Evolutionary conservation across 2,329 filamentous ascomycete species (phyloP), one percentile per base, ranked within the genome.

Genomic region (Venturia nashicola): DNA sequence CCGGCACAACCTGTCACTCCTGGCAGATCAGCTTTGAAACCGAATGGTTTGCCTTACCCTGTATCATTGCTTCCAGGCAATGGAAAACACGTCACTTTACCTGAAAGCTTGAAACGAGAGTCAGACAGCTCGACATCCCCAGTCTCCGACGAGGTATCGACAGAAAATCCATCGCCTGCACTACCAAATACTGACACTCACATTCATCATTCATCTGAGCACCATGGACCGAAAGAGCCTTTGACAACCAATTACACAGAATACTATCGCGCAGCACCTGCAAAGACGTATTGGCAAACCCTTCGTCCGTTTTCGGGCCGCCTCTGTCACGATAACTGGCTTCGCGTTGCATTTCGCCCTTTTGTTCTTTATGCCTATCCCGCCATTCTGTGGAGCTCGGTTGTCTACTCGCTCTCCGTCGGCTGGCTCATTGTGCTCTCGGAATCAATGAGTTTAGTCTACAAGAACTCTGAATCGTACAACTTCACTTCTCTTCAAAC

Each of bases 391-490:
- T 97, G 92, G 93, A 93, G 90, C 6, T 79, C 91, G 0, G 79
- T 89, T 0, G 85, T 96, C 4, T 97, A 97, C 72, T 80, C 91
- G 0, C 87, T 94, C 69, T 94, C 91, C 0, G 84, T 97, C 7
- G 93, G 93, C 44, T 97, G 93, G 94, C 82, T 97, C 36, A 97
- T 97, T 68, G 91, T 97, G 54, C 83, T 97, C 1, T 96, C 91
- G 0, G 92, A 97, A 74, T 89, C 88, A 0, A 85, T 97, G 2
- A 83, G 90, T 0, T 81, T 88, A 65, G 88, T 97, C 66, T 97
- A 90, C 74, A 84, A 89, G 44, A 79, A 85, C 63, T 78, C 79
- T 0, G 78, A 82, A 0, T 80, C 80, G 0, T 97, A 97, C 77
- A 84, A 92, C 68, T 97, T 97, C 72, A 86, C 82, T 32, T 82